These are phyloP conservation scores for Termitomyces sp. DNA, from an alignment of 768 basidiomycete species.

Conservation along the genomic window DNA sequence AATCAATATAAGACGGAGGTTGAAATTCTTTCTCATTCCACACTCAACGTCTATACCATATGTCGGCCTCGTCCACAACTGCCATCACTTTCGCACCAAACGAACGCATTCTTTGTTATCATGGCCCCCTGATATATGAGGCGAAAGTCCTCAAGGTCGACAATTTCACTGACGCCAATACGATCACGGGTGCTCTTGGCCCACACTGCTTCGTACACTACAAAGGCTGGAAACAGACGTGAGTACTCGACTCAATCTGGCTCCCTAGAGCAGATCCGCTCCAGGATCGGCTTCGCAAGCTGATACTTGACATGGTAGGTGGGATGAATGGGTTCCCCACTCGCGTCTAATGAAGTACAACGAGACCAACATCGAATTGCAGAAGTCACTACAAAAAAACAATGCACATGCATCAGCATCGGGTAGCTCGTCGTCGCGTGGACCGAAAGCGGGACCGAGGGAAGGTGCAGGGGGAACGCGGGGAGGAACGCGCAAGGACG, in stretches of 20 bases:
- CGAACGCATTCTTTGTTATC: constrained; percentile 89
- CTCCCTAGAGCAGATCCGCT: background rate
- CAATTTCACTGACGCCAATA: constrained; percentile 57
- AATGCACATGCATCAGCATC: constrained; percentile 19
- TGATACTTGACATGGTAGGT: constrained; percentile 39
- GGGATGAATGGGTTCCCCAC: constrained; percentile 96
- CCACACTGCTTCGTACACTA: constrained; percentile 95
- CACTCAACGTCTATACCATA: background rate
- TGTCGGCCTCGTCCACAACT: constrained; percentile 23
- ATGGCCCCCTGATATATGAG: constrained; percentile 93
- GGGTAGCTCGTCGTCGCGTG: constrained; percentile 14
- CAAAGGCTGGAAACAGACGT: constrained; percentile 99
- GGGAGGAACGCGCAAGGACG: constrained; percentile 47
- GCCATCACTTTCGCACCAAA: constrained; percentile 41
- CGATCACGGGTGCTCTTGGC: constrained; percentile 56
- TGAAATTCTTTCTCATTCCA: constrained; percentile 1
- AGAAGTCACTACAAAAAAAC: constrained; percentile 55
- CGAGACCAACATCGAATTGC: constrained; percentile 71
- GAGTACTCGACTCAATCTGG: constrained; percentile 18
- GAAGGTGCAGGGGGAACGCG: constrained; percentile 26
- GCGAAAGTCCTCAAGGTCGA: constrained; percentile 80
- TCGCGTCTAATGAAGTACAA: constrained; percentile 78
- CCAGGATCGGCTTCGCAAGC: background rate
- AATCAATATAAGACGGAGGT: constrained; percentile 7
- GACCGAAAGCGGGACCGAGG: constrained; percentile 16